Percentiles rank a stretch among this genome's conserved stretches.
These are phyloP conservation scores for Pisolithus marmoratus DNA, from an alignment of 768 basidiomycete species.

Conservation along the genomic window DNA sequence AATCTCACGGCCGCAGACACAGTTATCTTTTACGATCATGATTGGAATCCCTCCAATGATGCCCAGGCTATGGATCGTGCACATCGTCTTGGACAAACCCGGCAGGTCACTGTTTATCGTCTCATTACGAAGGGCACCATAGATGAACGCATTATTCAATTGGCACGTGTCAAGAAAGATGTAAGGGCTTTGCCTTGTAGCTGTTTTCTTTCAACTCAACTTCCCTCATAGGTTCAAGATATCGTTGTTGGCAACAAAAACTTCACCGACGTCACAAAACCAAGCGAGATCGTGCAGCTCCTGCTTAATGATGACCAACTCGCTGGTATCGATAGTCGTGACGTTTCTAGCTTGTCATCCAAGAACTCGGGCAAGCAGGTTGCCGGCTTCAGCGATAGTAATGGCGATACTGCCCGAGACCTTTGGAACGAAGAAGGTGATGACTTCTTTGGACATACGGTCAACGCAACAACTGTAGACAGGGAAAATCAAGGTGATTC, in stretches of 20 bases:
- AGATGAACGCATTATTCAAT: constrained; percentile 94
- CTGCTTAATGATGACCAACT: constrained; percentile 93
- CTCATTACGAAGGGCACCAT: constrained; percentile 91
- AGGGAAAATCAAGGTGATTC: constrained; percentile 27
- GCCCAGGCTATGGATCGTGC: constrained; percentile 99
- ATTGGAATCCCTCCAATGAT: constrained; percentile 85
- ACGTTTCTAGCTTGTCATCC: constrained; percentile 30
- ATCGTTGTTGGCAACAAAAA: constrained; percentile 98
- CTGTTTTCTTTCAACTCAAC: neutral
- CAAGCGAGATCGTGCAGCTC: constrained; percentile 94
- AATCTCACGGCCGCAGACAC: constrained; percentile 74
- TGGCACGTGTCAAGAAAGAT: constrained; percentile 96
- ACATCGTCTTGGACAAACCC: constrained; percentile 93
- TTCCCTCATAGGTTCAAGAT: constrained; percentile 77
- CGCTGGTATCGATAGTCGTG: constrained; percentile 55
- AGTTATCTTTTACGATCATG: constrained; percentile 21
- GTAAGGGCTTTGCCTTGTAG: constrained; percentile 37
- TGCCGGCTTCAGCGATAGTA: constrained; percentile 26
- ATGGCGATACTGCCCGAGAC: constrained; percentile 45
- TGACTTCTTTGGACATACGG: constrained; percentile 72
- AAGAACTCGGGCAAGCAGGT: constrained; percentile 32
- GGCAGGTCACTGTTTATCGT: constrained; percentile 95
- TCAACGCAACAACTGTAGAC: constrained; percentile 15
- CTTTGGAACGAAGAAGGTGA: constrained; percentile 86
- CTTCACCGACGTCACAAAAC: constrained; percentile 87